A percentile compares a stretch with the other conserved stretches of the same genome.
Evolutionary conservation across 805 yeast genomes (phyloP).

Genomic region (Sugiyamaella boreocaroliniensis): DNA sequence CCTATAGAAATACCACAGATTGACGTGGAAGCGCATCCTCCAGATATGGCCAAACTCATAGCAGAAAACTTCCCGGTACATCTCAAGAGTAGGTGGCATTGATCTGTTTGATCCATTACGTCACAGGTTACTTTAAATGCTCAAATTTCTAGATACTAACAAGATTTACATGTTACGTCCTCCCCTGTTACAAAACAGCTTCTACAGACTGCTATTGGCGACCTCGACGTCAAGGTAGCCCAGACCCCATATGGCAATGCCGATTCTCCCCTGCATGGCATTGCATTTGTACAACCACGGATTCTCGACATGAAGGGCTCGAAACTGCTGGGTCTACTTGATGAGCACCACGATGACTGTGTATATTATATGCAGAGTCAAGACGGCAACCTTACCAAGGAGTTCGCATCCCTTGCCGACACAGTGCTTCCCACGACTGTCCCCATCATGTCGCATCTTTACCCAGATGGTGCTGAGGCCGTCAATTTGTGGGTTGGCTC

Average conservation of each 20-base stretch:
- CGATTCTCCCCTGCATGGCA: constrained; percentile 30
- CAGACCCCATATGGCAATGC: constrained; percentile 35
- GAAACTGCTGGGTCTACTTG: constrained; percentile 21
- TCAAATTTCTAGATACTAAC: too few relatives aligned
- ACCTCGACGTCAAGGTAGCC: constrained; percentile 22
- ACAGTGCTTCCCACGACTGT: constrained; percentile 13
- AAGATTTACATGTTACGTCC: too few relatives aligned
- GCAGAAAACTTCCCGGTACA: constrained; percentile 15
- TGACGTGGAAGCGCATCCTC: not conserved
- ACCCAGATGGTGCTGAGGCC: constrained; percentile 27
- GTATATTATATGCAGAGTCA: constrained; percentile 35
- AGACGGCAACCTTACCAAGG: constrained; percentile 29
- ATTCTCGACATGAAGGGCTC: constrained; percentile 19
- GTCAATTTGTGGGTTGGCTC: constrained; percentile 37
- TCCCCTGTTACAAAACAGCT: not conserved
- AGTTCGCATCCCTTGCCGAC: constrained; percentile 22
- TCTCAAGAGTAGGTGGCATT: constrained; percentile 2
- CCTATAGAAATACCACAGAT: constrained; percentile 13
- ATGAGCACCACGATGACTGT: not conserved
- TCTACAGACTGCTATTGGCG: constrained; percentile 3
- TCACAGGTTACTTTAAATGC: too few relatives aligned
- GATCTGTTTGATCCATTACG: too few relatives aligned
- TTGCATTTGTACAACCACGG: constrained; percentile 30
- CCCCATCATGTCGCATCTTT: not conserved
- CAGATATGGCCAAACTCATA: constrained; percentile 10